Conservation (phyloP, 495 filamentous ascomycete species). For the Penicillium arizonense region DNA sequence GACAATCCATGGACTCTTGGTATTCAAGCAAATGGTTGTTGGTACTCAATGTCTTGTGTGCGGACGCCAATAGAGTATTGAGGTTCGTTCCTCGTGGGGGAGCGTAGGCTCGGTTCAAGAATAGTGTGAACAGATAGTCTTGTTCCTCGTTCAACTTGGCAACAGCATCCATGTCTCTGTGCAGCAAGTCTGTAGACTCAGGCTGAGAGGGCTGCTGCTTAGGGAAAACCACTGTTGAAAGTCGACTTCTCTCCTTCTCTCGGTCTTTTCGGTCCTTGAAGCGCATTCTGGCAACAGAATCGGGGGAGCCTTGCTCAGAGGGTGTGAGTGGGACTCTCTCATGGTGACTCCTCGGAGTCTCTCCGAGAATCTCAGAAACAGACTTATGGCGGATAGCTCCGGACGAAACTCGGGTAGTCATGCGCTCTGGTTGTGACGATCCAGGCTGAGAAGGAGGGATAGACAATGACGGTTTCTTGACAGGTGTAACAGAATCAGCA, state of each 20-base stretch:
- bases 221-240: conserved; percentile 80
- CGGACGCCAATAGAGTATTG: conserved; percentile 65
- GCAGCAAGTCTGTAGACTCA: conserved; percentile 34
- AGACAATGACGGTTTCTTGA: conserved; percentile 9
- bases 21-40: conserved; percentile 72
- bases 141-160: conserved; percentile 51
- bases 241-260: conserved; percentile 61
- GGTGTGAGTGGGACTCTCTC: conserved; percentile 22
- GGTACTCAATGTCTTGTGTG: conserved; percentile 81
- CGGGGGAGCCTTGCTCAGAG: conserved; percentile 39
- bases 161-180: conserved; percentile 47
- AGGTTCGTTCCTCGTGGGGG: conserved; percentile 59
- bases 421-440: conserved; percentile 47
- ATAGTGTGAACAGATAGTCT: conserved; percentile 84
- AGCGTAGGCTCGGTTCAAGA: conserved; percentile 64
- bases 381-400: conserved; percentile 70
- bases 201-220: conserved; percentile 48
- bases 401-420: conserved; percentile 64
- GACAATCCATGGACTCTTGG: conserved; percentile 79
- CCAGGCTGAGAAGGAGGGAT: conserved; percentile 23
- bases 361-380: conserved; percentile 69
- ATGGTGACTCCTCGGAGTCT: conserved; percentile 51
- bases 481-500: conserved; percentile 8
- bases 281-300: conserved; percentile 48
- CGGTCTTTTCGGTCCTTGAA: conserved; percentile 56